Percentiles rank a stretch among this genome's conserved stretches.
Conservation (phyloP, 2,329 filamentous ascomycete species). For the Allantophomopsis lycopodina region DNA sequence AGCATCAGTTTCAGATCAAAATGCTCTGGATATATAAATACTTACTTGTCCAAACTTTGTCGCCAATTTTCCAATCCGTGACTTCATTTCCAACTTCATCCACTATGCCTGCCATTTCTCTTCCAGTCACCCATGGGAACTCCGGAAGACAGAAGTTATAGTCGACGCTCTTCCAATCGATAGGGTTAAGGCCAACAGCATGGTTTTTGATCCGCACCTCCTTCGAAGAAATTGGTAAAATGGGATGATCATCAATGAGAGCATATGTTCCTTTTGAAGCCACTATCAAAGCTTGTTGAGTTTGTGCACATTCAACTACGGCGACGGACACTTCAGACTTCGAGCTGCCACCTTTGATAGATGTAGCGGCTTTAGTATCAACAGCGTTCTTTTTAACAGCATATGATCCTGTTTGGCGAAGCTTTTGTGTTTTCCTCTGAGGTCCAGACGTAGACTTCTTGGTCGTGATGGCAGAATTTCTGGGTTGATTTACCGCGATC, state of each 20-base stretch:
- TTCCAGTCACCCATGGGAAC: conserved; percentile 20
- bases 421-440: no score
- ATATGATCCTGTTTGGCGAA: no score
- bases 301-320: neutral
- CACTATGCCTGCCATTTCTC: conserved; percentile 19
- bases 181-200: conserved; percentile 24
- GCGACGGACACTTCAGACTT: no score
- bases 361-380: no score
- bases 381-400: no score
- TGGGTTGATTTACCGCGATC: no score
- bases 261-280: conserved; percentile 15
- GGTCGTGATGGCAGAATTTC: no score
- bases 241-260: conserved; percentile 10
- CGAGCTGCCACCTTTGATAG: no score
- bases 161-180: conserved; percentile 26
- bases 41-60: conserved; percentile 6
- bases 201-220: conserved; percentile 21
- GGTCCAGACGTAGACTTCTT: no score
- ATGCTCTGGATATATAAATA: conserved; percentile 9
- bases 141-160: conserved; percentile 26
- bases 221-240: conserved; percentile 11
- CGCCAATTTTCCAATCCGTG: neutral
- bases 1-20: conserved; percentile 17
- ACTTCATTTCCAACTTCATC: conserved; percentile 13
- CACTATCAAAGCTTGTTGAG: conserved; percentile 14